phyloP scores from a whole-genome alignment of 306 rosid genomes.

The Calophaca sinica region DNA sequence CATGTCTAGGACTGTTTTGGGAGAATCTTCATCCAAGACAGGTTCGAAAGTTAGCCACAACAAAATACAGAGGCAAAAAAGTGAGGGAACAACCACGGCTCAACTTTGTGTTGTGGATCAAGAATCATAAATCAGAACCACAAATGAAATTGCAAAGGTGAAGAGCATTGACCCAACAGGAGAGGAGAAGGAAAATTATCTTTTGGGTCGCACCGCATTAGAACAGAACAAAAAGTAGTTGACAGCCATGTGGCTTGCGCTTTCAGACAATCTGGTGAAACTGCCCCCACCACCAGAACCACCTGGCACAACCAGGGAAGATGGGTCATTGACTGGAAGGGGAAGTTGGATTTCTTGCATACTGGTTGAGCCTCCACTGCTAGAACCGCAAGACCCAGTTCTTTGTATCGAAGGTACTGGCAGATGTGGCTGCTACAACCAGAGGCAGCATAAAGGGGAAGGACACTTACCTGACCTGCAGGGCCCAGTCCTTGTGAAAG shows the following conservation, averaged over 20 bases:
- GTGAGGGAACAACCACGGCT: neutral
- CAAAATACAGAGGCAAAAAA: neutral
- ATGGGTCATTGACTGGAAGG: neutral
- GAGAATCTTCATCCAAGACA: constrained; percentile 5
- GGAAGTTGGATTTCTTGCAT: neutral
- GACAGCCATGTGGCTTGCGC: no score
- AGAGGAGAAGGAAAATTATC: neutral
- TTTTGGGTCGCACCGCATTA: neutral
- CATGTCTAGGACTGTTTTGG: neutral
- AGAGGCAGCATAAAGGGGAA: no score
- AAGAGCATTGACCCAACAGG: no score
- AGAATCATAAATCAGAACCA: no score
- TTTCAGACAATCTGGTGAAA: neutral
- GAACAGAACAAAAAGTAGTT: neutral
- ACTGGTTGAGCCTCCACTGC: neutral
- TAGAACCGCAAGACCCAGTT: neutral
- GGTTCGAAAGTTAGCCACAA: neutral
- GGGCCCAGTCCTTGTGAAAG: no score
- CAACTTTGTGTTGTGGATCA: no score
- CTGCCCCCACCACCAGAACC: constrained; percentile 11
- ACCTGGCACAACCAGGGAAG: neutral
- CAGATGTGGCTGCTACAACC: no score
- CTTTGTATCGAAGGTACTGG: neutral
- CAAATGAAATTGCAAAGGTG: no score
- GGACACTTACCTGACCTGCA: no score